Percentiles rank a stretch among this genome's conserved stretches.
Conservation (phyloP, 345 rosid genomes). For the Hevea brasiliensis region DNA sequence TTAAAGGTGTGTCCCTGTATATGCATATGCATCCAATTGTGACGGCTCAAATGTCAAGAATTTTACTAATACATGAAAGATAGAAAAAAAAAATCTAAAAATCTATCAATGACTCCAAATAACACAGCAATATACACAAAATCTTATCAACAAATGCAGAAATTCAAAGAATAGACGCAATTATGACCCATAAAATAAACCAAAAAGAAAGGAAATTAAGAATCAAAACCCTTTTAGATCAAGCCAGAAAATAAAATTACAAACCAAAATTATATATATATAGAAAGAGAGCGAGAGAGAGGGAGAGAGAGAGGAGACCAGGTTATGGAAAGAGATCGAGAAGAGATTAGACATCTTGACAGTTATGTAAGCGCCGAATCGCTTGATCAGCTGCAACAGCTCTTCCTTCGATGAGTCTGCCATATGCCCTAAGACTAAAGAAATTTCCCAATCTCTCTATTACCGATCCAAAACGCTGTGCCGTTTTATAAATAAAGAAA, state of each 20-base stretch:
- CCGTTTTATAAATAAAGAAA: neutral
- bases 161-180: neutral
- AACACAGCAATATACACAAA: neutral
- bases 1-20: too few relatives aligned
- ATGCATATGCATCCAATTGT: too few relatives aligned
- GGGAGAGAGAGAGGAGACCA: slow-evolving; percentile 55
- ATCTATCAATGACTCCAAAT: too few relatives aligned
- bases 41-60: too few relatives aligned
- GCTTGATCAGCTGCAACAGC: slow-evolving; percentile 79
- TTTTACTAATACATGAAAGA: too few relatives aligned
- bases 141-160: neutral
- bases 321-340: slow-evolving; percentile 57
- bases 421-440: slow-evolving; percentile 20
- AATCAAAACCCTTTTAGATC: neutral
- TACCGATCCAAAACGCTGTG: neutral
- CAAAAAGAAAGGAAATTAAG: neutral
- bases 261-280: neutral
- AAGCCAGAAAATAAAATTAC: neutral
- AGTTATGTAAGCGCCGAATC: slow-evolving; percentile 80
- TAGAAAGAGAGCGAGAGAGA: too few relatives aligned
- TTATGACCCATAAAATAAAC: neutral
- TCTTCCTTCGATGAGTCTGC: slow-evolving; percentile 66
- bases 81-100: neutral
- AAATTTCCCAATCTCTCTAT: neutral
- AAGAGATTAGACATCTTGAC: slow-evolving; percentile 64